Base-by-base conservation (phyloP, 306 rosid species). In the Amphicarpaea edgeworthii region DNA sequence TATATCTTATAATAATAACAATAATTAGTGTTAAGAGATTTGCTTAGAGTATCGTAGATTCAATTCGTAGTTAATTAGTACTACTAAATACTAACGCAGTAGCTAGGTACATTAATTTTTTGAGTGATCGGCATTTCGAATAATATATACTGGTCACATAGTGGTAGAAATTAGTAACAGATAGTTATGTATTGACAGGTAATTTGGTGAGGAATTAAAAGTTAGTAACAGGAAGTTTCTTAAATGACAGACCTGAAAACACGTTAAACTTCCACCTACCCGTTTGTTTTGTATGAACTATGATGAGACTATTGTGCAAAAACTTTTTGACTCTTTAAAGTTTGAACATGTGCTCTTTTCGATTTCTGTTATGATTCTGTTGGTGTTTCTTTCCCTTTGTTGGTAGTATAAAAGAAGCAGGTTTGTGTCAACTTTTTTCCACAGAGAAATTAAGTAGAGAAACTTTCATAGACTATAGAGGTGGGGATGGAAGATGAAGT, bases 401-500 rank as follows among this genome's bases (percentile, higher is more conserved):
- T 9, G 24, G 8, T 50, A 70, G 8, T 50, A 70, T 58, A 58
- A 42, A 30, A 68, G 12, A 45, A 12, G 19, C 40, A 49, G n/a
- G 23, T 11, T 72, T 10, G 23, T 26, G 23, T 26, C 49, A 30
- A 42, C 70, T 15, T 54, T 3, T 43, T 30, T 55, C n/a, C 51
- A 51, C 73, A 8, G 3, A 51, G 10, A 70, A 45, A 78, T 47
- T 32, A 6, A 74, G 30, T 7, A 63, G 12, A 0, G 12, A 12
- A 53, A 24, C 6, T 21, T 37, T 2, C 3, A 2, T 51, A 20
- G 70, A 20, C 21, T 28, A 1, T 59, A 15, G 21, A 7, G 42
- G 15, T 28, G 20, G 20, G 17, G 70, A 84, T 81, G 81, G 77
- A 83, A 19, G 88, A 82, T 47, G 91, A 79, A 53, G 71, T 30